These are phyloP conservation scores for Phytophthora ohioensis DNA, from an alignment of 352 stramenopile species.

Conservation along the genomic window DNA sequence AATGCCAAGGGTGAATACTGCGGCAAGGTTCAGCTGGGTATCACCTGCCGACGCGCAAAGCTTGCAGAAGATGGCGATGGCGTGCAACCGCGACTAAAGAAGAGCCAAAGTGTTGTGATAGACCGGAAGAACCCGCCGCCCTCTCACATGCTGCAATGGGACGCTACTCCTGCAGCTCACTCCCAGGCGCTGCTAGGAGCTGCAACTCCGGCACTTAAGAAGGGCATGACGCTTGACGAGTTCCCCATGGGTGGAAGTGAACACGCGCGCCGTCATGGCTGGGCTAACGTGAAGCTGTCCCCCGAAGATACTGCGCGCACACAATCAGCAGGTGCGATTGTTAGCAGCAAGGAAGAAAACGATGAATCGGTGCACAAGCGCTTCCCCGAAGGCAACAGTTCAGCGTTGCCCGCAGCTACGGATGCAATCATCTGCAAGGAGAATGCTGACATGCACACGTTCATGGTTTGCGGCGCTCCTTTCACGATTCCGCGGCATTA, in stretches of 20 bases:
- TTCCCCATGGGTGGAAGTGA: constrained; percentile 42
- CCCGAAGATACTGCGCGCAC: constrained; percentile 64
- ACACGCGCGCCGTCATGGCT: constrained; percentile 65
- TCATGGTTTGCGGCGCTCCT: constrained; percentile 89
- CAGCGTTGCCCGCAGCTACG: constrained; percentile 31
- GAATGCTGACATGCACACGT: constrained; percentile 89
- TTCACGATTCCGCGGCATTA: constrained; percentile 90
- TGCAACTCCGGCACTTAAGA: constrained; percentile 48
- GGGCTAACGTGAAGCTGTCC: constrained; percentile 84
- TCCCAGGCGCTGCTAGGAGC: constrained; percentile 44
- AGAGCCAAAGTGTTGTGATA: constrained; percentile 82
- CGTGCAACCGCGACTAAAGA: constrained; percentile 71
- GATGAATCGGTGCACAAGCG: constrained; percentile 50
- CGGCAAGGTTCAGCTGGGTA: constrained; percentile 83
- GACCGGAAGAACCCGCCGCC: constrained; percentile 74
- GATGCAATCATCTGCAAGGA: constrained; percentile 86
- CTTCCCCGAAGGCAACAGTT: constrained; percentile 42
- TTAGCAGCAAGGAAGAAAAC: constrained; percentile 41
- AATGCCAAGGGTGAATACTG: constrained; percentile 90
- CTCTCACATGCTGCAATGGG: constrained; percentile 82
- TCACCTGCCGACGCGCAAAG: constrained; percentile 66
- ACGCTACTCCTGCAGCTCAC: constrained; percentile 47
- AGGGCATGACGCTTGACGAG: constrained; percentile 50
- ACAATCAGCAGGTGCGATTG: constrained; percentile 63
- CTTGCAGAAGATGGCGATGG: constrained; percentile 35